Evolutionary conservation across 257 asterid species (phyloP).

Genomic region (Rehmannia glutinosa): DNA sequence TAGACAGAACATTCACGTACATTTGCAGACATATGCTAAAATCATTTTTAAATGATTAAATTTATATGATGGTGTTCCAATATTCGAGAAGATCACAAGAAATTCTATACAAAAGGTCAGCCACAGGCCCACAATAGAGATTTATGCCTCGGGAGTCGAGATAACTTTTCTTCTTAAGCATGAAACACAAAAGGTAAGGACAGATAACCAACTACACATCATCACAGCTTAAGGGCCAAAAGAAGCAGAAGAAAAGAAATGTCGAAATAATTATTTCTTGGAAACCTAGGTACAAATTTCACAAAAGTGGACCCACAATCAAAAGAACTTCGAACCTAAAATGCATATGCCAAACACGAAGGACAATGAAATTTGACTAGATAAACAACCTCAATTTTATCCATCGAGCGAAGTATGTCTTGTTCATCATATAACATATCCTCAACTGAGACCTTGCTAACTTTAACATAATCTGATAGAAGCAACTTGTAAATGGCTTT

Average conservation of each 20-base stretch:
- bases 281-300: neutral
- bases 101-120: neutral
- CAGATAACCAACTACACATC: neutral
- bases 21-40: neutral
- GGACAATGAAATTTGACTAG: neutral
- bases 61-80: neutral
- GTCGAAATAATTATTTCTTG: neutral
- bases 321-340: neutral
- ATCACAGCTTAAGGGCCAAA: neutral
- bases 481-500: constrained; percentile 94
- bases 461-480: constrained; percentile 88
- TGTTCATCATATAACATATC: constrained; percentile 91
- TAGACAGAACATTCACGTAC: neutral
- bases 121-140: neutral
- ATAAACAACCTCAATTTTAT: constrained; percentile 78
- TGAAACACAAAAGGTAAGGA: neutral
- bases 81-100: neutral
- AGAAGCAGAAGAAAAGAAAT: neutral
- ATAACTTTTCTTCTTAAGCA: neutral
- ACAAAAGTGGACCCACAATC: neutral
- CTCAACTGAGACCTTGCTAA: constrained; percentile 97
- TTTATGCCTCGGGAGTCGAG: neutral
- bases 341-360: neutral
- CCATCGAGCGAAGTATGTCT: constrained; percentile 82
- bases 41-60: neutral